These are phyloP conservation scores for Exophiala alcalophila DNA, from an alignment of 2,329 filamentous ascomycete genomes.

Conservation along the genomic window DNA sequence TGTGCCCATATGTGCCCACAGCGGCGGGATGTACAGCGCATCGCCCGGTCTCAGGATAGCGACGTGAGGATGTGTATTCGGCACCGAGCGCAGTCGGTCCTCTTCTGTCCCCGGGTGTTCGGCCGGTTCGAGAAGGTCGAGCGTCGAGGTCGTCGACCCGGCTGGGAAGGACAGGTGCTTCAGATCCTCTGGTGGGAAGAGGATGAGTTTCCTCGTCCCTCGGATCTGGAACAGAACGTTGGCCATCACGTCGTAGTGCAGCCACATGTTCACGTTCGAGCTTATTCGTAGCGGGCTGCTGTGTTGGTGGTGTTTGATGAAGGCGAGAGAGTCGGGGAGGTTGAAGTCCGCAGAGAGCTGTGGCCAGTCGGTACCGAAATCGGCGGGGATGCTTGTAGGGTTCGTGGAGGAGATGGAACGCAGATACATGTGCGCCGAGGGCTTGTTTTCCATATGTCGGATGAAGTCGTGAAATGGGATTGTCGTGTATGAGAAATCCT, in stretches of 20 bases:
- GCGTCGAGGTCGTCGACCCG: constrained; percentile 74
- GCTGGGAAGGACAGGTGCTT: constrained; percentile 66
- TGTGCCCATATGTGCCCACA: constrained; percentile 78
- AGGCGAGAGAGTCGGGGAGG: constrained; percentile 60
- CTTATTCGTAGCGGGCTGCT: constrained; percentile 78
- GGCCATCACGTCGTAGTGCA: constrained; percentile 86
- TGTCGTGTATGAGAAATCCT: constrained; percentile 76
- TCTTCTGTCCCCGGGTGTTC: constrained; percentile 23
- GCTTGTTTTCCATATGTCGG: constrained; percentile 51
- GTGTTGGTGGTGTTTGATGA: constrained; percentile 63
- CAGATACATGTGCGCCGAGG: constrained; percentile 67
- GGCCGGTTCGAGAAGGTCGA: constrained; percentile 63
- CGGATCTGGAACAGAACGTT: constrained; percentile 79
- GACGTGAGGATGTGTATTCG: constrained; percentile 65
- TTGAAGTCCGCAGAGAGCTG: constrained; percentile 65
- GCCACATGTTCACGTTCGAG: constrained; percentile 79
- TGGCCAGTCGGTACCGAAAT: constrained; percentile 69
- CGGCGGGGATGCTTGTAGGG: constrained; percentile 67
- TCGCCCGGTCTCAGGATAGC: constrained; percentile 68
- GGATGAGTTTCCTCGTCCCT: constrained; percentile 68
- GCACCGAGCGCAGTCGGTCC: constrained; percentile 53
- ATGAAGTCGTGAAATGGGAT: constrained; percentile 64
- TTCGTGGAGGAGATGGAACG: constrained; percentile 69
- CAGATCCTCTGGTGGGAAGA: constrained; percentile 78
- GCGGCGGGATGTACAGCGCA: constrained; percentile 73